phyloP scores from a whole-genome alignment of 257 asterid genomes.

The Agastache rugosa region DNA sequence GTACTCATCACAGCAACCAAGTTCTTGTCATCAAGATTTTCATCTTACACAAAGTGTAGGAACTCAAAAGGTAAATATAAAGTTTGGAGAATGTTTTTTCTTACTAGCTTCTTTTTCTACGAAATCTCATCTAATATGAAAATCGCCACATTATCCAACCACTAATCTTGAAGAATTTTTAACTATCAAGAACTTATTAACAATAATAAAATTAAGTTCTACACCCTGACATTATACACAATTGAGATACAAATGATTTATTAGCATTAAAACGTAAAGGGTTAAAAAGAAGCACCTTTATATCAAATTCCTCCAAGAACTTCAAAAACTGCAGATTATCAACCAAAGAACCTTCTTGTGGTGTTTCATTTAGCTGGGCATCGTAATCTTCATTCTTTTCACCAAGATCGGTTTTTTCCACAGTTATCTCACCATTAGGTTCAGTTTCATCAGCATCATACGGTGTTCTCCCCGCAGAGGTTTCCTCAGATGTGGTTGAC shows the following conservation, averaged over 20 bases:
- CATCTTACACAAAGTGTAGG: background rate
- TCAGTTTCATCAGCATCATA: slow-evolving; percentile 26
- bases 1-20: slow-evolving; percentile 57
- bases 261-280: background rate
- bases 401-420: slow-evolving; percentile 27
- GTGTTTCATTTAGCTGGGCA: slow-evolving; percentile 35
- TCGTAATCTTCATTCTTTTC: slow-evolving; percentile 33
- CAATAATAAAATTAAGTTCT: background rate
- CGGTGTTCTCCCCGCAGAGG: slow-evolving; percentile 33
- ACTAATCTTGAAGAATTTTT: background rate
- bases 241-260: background rate
- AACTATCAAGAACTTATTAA: background rate
- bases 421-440: slow-evolving; percentile 5
- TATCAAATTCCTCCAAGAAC: slow-evolving; percentile 48
- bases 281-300: slow-evolving; percentile 43
- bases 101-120: background rate
- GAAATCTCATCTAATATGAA: background rate
- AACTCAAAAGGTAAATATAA: background rate
- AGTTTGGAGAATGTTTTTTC: background rate
- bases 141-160: background rate
- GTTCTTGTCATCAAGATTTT: background rate
- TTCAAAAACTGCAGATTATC: slow-evolving; percentile 41
- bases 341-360: slow-evolving; percentile 34
- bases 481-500: slow-evolving; percentile 40
- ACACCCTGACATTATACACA: background rate